phyloP scores from a whole-genome alignment of 169 alveolate genomes.

The Plasmodium reichenowi region DNA sequence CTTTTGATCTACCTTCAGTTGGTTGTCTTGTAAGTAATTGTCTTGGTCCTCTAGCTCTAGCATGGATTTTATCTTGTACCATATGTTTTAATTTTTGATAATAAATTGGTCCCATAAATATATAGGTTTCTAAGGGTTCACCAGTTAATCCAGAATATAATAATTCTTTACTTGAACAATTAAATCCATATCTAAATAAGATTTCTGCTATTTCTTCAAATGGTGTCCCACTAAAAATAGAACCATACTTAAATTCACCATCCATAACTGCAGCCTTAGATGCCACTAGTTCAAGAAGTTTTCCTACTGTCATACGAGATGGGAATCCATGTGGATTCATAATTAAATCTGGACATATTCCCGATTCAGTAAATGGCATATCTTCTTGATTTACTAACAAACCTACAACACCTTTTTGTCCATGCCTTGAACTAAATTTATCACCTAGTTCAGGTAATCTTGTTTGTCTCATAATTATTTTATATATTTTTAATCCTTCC shows the following conservation, averaged over 20 bases:
- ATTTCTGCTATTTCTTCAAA: conserved; percentile 93
- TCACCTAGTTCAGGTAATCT: conserved; percentile 99
- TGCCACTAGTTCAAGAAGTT: conserved; percentile 97
- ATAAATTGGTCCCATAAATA: conserved; percentile 98
- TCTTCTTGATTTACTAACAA: conserved; percentile 97
- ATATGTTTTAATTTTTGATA: conserved; percentile 99
- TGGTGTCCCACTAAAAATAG: conserved; percentile 98
- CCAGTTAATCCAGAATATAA: conserved; percentile 97
- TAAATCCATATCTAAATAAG: conserved; percentile 96
- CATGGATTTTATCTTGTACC: conserved; percentile 99
- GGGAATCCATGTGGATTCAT: conserved; percentile 99
- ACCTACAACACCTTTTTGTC: conserved; percentile 99
- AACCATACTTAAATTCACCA: conserved; percentile 97
- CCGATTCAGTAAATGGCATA: conserved; percentile 98
- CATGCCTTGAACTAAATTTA: conserved; percentile 99
- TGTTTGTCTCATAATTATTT: conserved; percentile 94
- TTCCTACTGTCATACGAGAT: conserved; percentile 99
- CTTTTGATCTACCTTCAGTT: conserved; percentile 99
- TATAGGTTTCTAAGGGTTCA: conserved; percentile 96
- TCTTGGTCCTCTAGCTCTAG: conserved; percentile 99
- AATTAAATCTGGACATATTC: conserved; percentile 99
- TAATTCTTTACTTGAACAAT: conserved; percentile 93
- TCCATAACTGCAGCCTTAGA: conserved; percentile 96
- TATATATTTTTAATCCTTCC: conserved; percentile 93
- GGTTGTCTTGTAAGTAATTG: conserved; percentile 99